phyloP scores from a whole-genome alignment of 139 green algal genomes.

The Desmodesmus armatus region DNA sequence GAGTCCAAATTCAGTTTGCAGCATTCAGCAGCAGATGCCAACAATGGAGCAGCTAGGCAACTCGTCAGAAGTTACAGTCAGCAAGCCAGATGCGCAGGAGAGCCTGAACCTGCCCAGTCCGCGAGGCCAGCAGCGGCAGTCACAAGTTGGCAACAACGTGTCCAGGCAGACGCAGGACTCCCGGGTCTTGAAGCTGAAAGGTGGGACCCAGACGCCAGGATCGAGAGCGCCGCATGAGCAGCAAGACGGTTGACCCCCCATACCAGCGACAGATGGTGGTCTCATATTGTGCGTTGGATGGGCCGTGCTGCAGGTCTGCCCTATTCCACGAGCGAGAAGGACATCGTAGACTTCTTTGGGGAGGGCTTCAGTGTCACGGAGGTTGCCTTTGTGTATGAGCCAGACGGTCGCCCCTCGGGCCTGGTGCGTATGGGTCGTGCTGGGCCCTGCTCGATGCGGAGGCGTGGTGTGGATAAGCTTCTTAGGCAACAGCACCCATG shows the following conservation, averaged over 20 bases:
- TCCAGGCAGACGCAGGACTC: neutral
- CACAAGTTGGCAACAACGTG: neutral
- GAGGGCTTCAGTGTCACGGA: slow-evolving; percentile 54
- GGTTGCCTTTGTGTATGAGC: slow-evolving; percentile 67
- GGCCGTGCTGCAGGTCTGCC: slow-evolving; percentile 18
- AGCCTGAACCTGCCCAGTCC: too few relatives aligned
- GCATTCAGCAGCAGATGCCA: too few relatives aligned
- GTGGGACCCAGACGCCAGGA: too few relatives aligned
- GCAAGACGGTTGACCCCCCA: neutral
- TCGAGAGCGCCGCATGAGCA: too few relatives aligned
- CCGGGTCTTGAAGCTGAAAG: neutral
- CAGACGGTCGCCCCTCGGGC: slow-evolving; percentile 67
- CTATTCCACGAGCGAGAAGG: slow-evolving; percentile 55
- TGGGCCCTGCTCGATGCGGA: too few relatives aligned
- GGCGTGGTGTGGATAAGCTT: too few relatives aligned
- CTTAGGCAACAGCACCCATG: too few relatives aligned
- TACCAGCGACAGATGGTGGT: neutral
- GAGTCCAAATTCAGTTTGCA: too few relatives aligned
- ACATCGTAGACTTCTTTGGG: slow-evolving; percentile 68
- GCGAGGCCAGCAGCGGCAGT: neutral
- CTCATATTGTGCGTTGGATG: neutral
- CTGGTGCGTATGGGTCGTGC: slow-evolving; percentile 65
- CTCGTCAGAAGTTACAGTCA: neutral
- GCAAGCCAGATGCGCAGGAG: neutral
- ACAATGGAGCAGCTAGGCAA: too few relatives aligned